These are phyloP conservation scores for Neurospora tetraspora DNA, from an alignment of 495 filamentous ascomycete genomes.

Conservation along the genomic window DNA sequence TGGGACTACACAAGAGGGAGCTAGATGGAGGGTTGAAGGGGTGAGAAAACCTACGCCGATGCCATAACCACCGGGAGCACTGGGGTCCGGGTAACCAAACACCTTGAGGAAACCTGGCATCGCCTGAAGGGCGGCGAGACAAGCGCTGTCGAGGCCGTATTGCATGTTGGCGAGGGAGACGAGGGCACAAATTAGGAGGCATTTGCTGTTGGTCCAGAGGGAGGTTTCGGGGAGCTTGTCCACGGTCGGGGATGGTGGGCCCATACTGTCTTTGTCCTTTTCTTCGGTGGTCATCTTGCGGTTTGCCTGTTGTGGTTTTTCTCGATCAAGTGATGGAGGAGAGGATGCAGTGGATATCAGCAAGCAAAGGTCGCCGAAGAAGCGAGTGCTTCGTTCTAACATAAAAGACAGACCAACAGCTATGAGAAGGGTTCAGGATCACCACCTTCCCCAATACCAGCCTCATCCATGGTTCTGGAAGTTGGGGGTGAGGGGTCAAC, in stretches of 20 bases:
- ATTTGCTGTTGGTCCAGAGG: slow-evolving; percentile 32
- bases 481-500: background rate
- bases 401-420: background rate
- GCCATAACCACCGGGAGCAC: slow-evolving; percentile 8
- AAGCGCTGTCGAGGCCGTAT: slow-evolving; percentile 50
- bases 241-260: background rate
- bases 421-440: background rate
- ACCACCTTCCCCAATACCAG: background rate
- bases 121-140: slow-evolving; percentile 49
- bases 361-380: background rate
- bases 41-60: slow-evolving; percentile 4
- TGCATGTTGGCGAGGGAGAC: slow-evolving; percentile 37
- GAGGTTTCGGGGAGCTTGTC: slow-evolving; percentile 24
- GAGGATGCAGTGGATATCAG: background rate
- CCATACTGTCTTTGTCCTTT: background rate
- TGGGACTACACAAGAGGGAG: background rate
- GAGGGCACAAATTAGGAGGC: slow-evolving; percentile 27
- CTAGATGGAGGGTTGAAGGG: slow-evolving; percentile 11
- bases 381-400: background rate
- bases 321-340: background rate
- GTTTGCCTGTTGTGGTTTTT: background rate
- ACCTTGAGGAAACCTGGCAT: slow-evolving; percentile 49
- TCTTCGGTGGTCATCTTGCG: background rate
- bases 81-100: slow-evolving; percentile 14
- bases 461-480: background rate